Percentiles rank a stretch among this genome's conserved stretches.
These are phyloP conservation scores for Salix arbutifolia DNA, from an alignment of 345 rosid species.

Conservation along the genomic window DNA sequence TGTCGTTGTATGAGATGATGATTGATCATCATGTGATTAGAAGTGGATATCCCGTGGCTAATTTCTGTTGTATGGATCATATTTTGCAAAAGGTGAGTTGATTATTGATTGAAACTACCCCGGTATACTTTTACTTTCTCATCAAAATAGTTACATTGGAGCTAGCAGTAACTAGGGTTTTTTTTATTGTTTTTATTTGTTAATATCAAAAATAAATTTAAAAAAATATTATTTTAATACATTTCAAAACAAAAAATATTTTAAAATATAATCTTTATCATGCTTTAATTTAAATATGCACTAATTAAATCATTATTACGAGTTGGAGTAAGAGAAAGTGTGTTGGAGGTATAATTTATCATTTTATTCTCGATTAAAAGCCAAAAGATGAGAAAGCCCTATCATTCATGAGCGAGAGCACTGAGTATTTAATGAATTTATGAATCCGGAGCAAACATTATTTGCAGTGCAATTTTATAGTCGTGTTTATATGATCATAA, in stretches of 20 bases:
- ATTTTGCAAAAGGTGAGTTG: slow-evolving; percentile 5
- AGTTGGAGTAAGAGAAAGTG: not conserved
- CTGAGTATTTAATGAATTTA: no score
- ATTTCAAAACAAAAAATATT: no score
- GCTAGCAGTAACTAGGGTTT: not conserved
- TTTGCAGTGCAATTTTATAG: no score
- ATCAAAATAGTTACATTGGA: not conserved
- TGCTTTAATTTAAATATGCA: no score
- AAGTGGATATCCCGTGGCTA: slow-evolving; percentile 32
- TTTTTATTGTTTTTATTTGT: not conserved
- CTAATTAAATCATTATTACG: not conserved
- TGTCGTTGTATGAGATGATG: slow-evolving; percentile 39
- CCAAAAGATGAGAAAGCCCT: no score
- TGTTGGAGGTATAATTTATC: not conserved
- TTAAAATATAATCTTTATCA: no score
- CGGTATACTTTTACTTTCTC: not conserved
- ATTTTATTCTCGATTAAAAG: no score
- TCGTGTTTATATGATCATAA: no score
- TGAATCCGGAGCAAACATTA: no score
- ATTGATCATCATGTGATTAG: slow-evolving; percentile 42
- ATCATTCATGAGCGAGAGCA: not conserved
- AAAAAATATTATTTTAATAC: no score
- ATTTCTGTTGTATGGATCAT: slow-evolving; percentile 16
- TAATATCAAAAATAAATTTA: no score
- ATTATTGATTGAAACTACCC: slow-evolving; percentile 7